Evolutionary conservation across 805 yeast species (phyloP).

Genomic region (Priceomyces fermenticarens): DNA sequence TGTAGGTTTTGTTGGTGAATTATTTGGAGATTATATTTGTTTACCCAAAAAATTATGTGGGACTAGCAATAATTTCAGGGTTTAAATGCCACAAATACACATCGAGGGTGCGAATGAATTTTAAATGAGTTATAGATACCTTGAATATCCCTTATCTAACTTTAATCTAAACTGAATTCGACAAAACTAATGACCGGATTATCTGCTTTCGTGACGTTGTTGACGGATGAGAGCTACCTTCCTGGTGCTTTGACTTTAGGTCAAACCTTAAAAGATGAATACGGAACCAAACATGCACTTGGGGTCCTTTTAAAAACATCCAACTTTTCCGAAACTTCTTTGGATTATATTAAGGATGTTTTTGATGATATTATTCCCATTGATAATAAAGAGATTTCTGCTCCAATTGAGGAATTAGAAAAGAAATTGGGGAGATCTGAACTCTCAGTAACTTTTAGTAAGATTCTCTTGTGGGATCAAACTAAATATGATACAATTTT

Average conservation of each 20-base stretch:
- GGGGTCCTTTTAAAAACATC: constrained; percentile 34
- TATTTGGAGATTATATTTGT: no score
- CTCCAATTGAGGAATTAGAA: constrained; percentile 21
- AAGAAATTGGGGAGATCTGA: constrained; percentile 49
- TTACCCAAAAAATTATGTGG: no score
- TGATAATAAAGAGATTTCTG: constrained; percentile 14
- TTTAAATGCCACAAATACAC: no score
- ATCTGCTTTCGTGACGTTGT: constrained; percentile 29
- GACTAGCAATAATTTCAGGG: no score
- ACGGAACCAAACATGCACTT: constrained; percentile 9
- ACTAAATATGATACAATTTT: constrained; percentile 44
- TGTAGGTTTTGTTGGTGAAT: no score
- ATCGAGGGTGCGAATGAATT: no score
- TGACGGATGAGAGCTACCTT: constrained; percentile 49
- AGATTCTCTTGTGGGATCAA: constrained; percentile 55
- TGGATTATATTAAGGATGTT: constrained; percentile 19
- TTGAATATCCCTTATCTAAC: no score
- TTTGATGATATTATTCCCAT: constrained; percentile 28
- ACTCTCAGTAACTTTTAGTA: constrained; percentile 51
- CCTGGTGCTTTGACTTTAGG: constrained; percentile 60
- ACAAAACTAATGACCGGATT: not conserved
- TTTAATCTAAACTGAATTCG: no score
- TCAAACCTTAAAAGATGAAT: constrained; percentile 19
- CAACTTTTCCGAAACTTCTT: constrained; percentile 24
- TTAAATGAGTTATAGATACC: no score